phyloP scores from a whole-genome alignment of 2,329 filamentous ascomycete genomes.

The Gremmenia infestans region DNA sequence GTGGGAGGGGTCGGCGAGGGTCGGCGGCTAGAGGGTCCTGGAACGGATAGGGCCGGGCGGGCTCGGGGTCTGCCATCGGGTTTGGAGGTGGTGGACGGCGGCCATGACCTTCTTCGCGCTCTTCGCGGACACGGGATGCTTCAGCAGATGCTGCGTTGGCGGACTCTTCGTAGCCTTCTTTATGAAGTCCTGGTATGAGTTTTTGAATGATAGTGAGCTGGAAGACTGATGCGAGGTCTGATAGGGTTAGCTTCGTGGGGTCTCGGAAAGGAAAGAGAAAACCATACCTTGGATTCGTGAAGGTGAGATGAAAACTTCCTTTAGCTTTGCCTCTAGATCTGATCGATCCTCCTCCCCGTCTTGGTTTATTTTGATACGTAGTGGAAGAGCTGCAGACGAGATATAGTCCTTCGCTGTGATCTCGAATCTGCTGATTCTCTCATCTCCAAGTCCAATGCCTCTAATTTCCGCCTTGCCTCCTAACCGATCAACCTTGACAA shows the following conservation, averaged over 20 bases:
- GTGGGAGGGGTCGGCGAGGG: constrained; percentile 58
- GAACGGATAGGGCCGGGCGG: constrained; percentile 64
- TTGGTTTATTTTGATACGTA: constrained; percentile 47
- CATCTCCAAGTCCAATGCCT: constrained; percentile 72
- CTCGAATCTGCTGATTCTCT: constrained; percentile 76
- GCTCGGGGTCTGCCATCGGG: constrained; percentile 47
- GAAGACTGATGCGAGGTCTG: constrained; percentile 64
- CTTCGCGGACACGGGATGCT: constrained; percentile 37
- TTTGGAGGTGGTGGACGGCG: constrained; percentile 37
- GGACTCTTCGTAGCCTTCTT: constrained; percentile 70
- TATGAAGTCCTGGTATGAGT: constrained; percentile 70
- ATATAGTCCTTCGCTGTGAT: constrained; percentile 70
- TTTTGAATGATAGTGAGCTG: constrained; percentile 80
- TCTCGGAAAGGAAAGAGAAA: neutral
- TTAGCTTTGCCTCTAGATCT: constrained; percentile 44
- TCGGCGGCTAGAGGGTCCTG: constrained; percentile 60
- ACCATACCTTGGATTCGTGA: constrained; percentile 51
- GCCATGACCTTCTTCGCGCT: constrained; percentile 38
- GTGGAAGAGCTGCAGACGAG: constrained; percentile 50
- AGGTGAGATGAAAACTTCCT: constrained; percentile 68
- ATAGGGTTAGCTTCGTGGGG: constrained; percentile 16
- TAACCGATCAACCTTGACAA: constrained; percentile 76
- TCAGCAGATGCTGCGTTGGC: constrained; percentile 35
- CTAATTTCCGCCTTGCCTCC: constrained; percentile 80
- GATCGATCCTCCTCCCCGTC: constrained; percentile 48